phyloP scores from a whole-genome alignment of 2,329 filamentous ascomycete genomes.

The Colletotrichum magnum region DNA sequence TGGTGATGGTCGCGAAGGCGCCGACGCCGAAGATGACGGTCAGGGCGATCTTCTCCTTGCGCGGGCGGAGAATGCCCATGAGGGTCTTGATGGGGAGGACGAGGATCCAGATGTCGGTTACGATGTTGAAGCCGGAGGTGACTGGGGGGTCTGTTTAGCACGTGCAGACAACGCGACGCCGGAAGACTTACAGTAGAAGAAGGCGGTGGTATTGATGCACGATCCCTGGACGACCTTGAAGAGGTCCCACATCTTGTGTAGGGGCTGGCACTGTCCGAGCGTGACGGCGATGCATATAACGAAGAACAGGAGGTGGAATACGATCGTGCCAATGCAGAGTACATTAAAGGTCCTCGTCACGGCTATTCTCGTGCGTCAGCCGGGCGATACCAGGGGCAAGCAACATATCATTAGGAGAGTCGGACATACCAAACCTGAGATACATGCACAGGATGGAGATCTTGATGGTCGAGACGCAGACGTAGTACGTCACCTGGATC shows the following conservation, averaged over 20 bases:
- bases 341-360: slow-evolving; percentile 46
- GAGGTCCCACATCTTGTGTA: slow-evolving; percentile 59
- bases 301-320: slow-evolving; percentile 56
- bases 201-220: slow-evolving; percentile 58
- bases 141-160: slow-evolving; percentile 43
- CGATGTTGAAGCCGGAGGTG: slow-evolving; percentile 60
- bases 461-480: slow-evolving; percentile 57
- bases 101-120: slow-evolving; percentile 62
- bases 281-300: slow-evolving; percentile 56
- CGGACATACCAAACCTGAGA: slow-evolving; percentile 57
- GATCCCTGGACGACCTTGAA: slow-evolving; percentile 47
- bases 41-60: slow-evolving; percentile 65
- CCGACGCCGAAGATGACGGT: slow-evolving; percentile 57
- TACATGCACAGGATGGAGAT: slow-evolving; percentile 62
- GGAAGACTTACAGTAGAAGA: slow-evolving; percentile 55
- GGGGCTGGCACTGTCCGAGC: slow-evolving; percentile 57
- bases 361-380: slow-evolving; percentile 31
- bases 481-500: slow-evolving; percentile 58
- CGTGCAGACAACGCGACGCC: too few species aligned
- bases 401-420: background rate
- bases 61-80: slow-evolving; percentile 60
- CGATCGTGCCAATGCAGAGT: slow-evolving; percentile 53
- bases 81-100: slow-evolving; percentile 60
- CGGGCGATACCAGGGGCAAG: background rate
- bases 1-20: slow-evolving; percentile 53